Base-by-base conservation (phyloP, 768 basidiomycete species). In the Boletus pseudopeckii region DNA sequence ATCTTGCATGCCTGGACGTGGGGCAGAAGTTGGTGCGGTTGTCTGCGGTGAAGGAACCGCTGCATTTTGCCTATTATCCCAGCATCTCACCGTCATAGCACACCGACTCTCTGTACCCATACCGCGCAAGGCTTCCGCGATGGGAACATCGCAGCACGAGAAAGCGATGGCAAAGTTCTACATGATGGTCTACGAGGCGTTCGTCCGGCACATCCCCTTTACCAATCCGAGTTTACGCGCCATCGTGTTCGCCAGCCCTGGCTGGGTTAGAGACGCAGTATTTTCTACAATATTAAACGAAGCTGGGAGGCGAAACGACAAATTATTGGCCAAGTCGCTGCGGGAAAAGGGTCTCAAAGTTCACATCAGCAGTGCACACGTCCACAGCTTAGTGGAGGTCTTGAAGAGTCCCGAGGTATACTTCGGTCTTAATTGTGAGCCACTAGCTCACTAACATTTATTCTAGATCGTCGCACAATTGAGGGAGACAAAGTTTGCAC, bases 21-120 rank as follows among this genome's bases (percentile, higher is more conserved):
- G 97, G 0, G 97, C 97, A 5, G 97, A 99, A 64, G 88, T 99
- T 5, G 97, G 91, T 14, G 97, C 97, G 0, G 80, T 99, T 22
- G 92, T 99, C 5, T 92, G 91, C 59, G 96, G 97, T 33, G 97
- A 99, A 77, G 97, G 97, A 18, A 86, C 83, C 2, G 97, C 97
- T 1, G 87, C 92, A 10, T 90, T 99, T 68, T 98, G 97, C 70
- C 73, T 99, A 30, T 77, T 99, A 14, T 98, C 95, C 2, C 88
- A 98, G 62, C 95, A 98, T 71, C 95, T 98, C 87, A 99, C 97
- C 2, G 77, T 95, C 28, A 86, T 99, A 33, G 76, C 92, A 5
- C 92, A 98, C 65, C 82, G 97, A 20, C 85, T 99, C 50, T 89
- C 92, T 18, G 82, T 93, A 1, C 76, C 88, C 1, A 87, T 98